Conservation (phyloP, 139 green algal genomes). For the Eudorina sp. region DNA sequence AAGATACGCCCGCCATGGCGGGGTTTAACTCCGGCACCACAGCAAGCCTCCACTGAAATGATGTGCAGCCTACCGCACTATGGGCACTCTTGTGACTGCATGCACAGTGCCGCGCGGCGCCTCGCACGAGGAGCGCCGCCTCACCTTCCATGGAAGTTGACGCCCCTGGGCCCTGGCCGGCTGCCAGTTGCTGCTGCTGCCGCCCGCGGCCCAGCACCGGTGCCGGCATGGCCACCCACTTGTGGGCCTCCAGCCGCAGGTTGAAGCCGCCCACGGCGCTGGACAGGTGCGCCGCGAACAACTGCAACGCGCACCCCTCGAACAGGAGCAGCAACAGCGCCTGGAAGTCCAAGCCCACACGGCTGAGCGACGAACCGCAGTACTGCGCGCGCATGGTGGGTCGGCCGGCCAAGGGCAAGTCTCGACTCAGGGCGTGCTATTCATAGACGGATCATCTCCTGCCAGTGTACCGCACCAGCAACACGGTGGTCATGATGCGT, state of each 20-base stretch:
- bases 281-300: conserved; percentile 77
- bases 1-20: too few species aligned
- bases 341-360: conserved; percentile 96
- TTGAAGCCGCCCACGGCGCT: conserved; percentile 80
- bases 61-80: too few species aligned
- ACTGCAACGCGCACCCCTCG: conserved; percentile 72
- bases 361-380: conserved; percentile 89
- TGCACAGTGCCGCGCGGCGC: too few species aligned
- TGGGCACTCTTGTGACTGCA: too few species aligned
- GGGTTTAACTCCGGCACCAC: too few species aligned
- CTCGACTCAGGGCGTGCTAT: not conserved
- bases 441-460: not conserved
- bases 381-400: conserved; percentile 71
- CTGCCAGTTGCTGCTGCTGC: conserved; percentile 11
- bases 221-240: conserved; percentile 87
- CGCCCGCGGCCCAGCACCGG: conserved; percentile 44
- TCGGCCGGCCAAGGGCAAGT: not conserved
- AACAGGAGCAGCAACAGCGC: conserved; percentile 91
- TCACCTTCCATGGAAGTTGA: too few species aligned
- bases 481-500: too few species aligned
- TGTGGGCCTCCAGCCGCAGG: conserved; percentile 84
- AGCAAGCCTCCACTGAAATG: too few species aligned
- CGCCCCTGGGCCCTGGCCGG: not conserved
- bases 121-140: too few species aligned
- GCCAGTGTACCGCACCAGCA: too few species aligned